Evolutionary conservation across 352 stramenopile species (phyloP), one percentile per base, ranked within the genome.

Genomic region (Blastocystis sp.): DNA sequence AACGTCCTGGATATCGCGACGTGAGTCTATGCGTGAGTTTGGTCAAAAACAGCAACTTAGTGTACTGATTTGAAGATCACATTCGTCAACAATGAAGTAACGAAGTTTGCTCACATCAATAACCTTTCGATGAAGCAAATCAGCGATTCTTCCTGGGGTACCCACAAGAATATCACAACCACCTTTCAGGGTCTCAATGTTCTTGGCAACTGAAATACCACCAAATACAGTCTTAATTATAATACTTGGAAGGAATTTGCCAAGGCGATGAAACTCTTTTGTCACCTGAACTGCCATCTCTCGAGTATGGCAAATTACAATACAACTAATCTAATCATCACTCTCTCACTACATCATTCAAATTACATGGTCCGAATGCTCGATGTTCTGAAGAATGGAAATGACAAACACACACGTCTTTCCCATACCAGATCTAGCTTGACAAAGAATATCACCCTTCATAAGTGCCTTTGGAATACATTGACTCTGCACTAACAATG

Each of bases 61-160:
- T 15, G 80, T 70, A 7, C 98, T 96, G 73, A 99, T 94, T 90
- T 99, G 97, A 91, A 98, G 97, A 94, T 99, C 97, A 93, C 97
- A 99, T 92, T 99, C 97, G 91, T 99, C 97, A 92, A 99, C 95
- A 53, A 99, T 96, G 92, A 99, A 99, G 92, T 98, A 96, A 92
- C 99, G 99, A 87, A 99, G 94, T 91, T 98, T 96, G 93, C 98
- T 95, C 35, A 99, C 92, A 91, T 98, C 98, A 75, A 99, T 91
- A 58, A 93, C 95, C 0, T 75, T 58, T 30, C 54, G 17, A 42
- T 91, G 90, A 22, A 94, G 92, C 33, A 97, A 91, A 89, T 91
- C 93, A 69, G 96, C 77, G 62, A 88, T 88, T 91, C 97, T 95
- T 7, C 97, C 97, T 7, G 97, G 97, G 27, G 97, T 99, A 73